These are phyloP conservation scores for Termitomyces sp. DNA, from an alignment of 768 basidiomycete species.

Conservation along the genomic window DNA sequence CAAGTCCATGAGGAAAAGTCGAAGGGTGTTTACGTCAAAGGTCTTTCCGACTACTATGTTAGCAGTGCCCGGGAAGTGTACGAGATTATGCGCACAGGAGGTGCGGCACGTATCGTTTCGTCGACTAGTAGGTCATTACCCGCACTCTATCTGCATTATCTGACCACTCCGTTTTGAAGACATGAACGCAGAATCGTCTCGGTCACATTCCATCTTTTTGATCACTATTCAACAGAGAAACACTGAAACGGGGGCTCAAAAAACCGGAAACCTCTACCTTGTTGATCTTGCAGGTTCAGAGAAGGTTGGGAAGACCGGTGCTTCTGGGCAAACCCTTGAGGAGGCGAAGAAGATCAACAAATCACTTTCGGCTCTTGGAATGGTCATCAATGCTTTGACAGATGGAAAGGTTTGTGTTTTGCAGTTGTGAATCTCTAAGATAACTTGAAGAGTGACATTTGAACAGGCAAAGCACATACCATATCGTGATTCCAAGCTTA, in stretches of 20 bases:
- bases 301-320: conserved; percentile 99
- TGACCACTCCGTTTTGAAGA: conserved; percentile 42
- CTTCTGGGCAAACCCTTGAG: conserved; percentile 96
- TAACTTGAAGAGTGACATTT: neutral
- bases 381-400: conserved; percentile 99
- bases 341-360: conserved; percentile 99
- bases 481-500: conserved; percentile 98
- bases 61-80: conserved; percentile 94
- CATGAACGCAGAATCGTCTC: conserved; percentile 99
- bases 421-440: neutral
- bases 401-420: conserved; percentile 74
- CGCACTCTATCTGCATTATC: neutral
- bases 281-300: conserved; percentile 98
- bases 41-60: conserved; percentile 96
- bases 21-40: conserved; percentile 97
- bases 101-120: conserved; percentile 84
- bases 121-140: conserved; percentile 74
- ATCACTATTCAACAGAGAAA: conserved; percentile 97
- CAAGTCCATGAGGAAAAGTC: conserved; percentile 98
- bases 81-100: conserved; percentile 98
- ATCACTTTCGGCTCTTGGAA: conserved; percentile 92
- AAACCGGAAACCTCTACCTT: conserved; percentile 94
- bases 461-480: conserved; percentile 90
- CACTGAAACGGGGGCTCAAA: conserved; percentile 91
- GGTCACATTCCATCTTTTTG: conserved; percentile 98